Evolutionary conservation across 495 filamentous ascomycete species (phyloP).

Genomic region (Terfezia boudieri): DNA sequence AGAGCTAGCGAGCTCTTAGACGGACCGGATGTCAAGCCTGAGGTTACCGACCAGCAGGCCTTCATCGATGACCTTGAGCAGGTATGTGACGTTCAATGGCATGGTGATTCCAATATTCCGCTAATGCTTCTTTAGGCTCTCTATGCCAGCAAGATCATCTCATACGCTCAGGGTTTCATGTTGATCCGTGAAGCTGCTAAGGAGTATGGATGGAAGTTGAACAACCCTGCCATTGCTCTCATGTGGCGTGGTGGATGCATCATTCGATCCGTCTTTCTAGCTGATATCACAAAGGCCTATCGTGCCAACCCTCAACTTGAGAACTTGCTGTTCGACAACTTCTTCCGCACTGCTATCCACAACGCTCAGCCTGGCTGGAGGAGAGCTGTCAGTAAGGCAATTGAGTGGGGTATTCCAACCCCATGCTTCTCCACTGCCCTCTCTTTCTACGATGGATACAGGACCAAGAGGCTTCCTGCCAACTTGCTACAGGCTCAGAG

Average conservation of each 20-base stretch:
- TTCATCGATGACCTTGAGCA: constrained; percentile 96
- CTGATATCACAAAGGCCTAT: constrained; percentile 96
- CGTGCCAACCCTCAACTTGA: constrained; percentile 84
- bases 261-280: constrained; percentile 98
- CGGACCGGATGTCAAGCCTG: constrained; percentile 50
- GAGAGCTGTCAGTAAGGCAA: constrained; percentile 76
- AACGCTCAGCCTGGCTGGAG: constrained; percentile 89
- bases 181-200: constrained; percentile 97
- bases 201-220: constrained; percentile 93
- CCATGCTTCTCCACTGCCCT: constrained; percentile 92
- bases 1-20: constrained; percentile 58
- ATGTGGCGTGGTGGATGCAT: constrained; percentile 99
- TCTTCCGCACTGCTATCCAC: constrained; percentile 98
- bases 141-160: constrained; percentile 99
- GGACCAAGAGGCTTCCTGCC: constrained; percentile 82
- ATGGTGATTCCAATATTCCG: background rate
- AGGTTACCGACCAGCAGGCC: constrained; percentile 71
- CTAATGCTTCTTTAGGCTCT: constrained; percentile 31
- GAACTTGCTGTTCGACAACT: constrained; percentile 94
- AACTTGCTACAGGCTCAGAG: constrained; percentile 96
- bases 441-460: constrained; percentile 95
- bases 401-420: constrained; percentile 80
- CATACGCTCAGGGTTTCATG: constrained; percentile 99
- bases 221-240: constrained; percentile 97
- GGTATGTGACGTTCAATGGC: constrained; percentile 12